phyloP scores from a whole-genome alignment of 345 rosid species.

The Clausena lansium region DNA sequence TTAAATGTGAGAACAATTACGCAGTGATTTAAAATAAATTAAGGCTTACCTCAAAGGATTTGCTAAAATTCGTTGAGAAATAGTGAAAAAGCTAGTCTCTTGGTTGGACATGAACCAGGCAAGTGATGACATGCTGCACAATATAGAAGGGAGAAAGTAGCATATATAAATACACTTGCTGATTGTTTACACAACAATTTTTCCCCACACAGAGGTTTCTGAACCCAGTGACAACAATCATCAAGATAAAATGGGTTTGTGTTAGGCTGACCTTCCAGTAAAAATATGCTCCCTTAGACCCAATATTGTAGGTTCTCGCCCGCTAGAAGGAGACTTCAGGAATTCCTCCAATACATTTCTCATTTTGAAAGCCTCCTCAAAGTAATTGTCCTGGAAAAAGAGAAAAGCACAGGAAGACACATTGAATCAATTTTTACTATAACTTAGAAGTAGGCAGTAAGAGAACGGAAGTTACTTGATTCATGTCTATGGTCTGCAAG shows the following conservation, averaged over 20 bases:
- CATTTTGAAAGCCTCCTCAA: slow-evolving; percentile 98
- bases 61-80: slow-evolving; percentile 93
- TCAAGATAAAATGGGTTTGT: slow-evolving; percentile 1
- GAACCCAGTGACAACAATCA: neutral
- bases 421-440: slow-evolving; percentile 7
- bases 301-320: slow-evolving; percentile 74
- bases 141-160: slow-evolving; percentile 20
- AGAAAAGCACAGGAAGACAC: slow-evolving; percentile 13
- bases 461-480: slow-evolving; percentile 54
- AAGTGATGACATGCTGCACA: slow-evolving; percentile 90
- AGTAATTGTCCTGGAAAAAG: slow-evolving; percentile 80
- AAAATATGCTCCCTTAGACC: slow-evolving; percentile 97
- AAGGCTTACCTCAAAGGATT: slow-evolving; percentile 79
- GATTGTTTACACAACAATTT: neutral
- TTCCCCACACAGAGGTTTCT: neutral
- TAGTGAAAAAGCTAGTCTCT: slow-evolving; percentile 95
- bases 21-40: neutral
- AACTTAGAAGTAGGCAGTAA: slow-evolving; percentile 5
- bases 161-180: neutral
- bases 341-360: slow-evolving; percentile 92
- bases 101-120: slow-evolving; percentile 99
- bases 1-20: neutral
- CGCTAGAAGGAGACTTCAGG: slow-evolving; percentile 40
- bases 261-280: slow-evolving; percentile 80
- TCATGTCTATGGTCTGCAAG: slow-evolving; percentile 98